Percentiles rank a stretch among this genome's conserved stretches.
These are phyloP conservation scores for Gossypium schwendimanii DNA, from an alignment of 441 rosid species.

Conservation along the genomic window DNA sequence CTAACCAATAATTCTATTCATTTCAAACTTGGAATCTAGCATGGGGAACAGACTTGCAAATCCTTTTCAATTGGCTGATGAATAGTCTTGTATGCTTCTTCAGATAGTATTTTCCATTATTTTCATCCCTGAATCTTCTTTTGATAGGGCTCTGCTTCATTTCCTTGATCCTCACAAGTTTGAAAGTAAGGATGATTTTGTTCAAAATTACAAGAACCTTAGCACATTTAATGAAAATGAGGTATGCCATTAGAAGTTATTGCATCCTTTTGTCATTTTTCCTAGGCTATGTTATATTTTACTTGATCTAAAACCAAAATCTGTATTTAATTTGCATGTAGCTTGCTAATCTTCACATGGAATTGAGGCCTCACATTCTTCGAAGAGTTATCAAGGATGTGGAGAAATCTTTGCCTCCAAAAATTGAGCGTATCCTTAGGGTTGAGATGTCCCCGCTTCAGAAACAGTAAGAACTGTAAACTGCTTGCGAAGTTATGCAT, in stretches of 20 bases:
- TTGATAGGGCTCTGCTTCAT: constrained; percentile 91
- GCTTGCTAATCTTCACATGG: constrained; percentile 98
- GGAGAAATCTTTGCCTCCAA: constrained; percentile 98
- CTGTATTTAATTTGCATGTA: constrained; percentile 25
- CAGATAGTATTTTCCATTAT: neutral
- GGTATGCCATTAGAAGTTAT: constrained; percentile 35
- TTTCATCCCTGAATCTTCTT: neutral
- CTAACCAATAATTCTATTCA: neutral
- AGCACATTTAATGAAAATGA: constrained; percentile 92
- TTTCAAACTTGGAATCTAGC: neutral
- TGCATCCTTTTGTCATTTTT: constrained; percentile 8
- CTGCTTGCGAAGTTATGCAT: constrained; percentile 6
- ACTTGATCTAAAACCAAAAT: constrained; percentile 11
- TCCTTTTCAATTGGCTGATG: neutral
- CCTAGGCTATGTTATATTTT: constrained; percentile 2
- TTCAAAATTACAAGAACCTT: constrained; percentile 95
- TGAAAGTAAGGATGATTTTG: constrained; percentile 85
- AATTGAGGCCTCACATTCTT: constrained; percentile 96
- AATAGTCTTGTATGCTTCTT: neutral
- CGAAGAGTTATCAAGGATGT: constrained; percentile 99
- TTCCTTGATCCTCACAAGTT: constrained; percentile 94
- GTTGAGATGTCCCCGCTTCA: constrained; percentile 99
- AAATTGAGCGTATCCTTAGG: constrained; percentile 96
- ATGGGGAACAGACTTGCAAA: neutral
- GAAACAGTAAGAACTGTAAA: constrained; percentile 66